Evolutionary conservation across 2,329 filamentous ascomycete genomes (phyloP), one percentile per base, ranked within the genome.

Genomic region (Aspergillus intermedius): DNA sequence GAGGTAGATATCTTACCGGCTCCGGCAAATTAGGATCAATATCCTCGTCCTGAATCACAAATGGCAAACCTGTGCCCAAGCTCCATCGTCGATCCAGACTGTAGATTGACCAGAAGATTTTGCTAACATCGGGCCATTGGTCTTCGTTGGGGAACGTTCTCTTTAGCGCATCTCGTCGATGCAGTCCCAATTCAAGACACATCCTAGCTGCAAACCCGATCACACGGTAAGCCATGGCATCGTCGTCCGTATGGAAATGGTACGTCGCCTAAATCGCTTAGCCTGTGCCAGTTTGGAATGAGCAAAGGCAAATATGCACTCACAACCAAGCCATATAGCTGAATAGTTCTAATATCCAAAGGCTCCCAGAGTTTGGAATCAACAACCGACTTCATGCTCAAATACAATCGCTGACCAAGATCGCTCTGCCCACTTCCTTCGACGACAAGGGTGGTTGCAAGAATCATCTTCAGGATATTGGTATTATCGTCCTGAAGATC

Each of bases 31-130:
- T 79, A 0, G 84, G 81, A 60, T 95, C 90, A 51, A 95, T 88
- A 62, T 95, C 89, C 13, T 87, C 80, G 60, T 95, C 90, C 55
- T 91, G 86, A 32, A 95, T 75, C 2, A 87, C 84, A 70, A 89
- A 95, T 0, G 90, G 90, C 66, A 95, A 78, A 0, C 90, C 90
- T 0, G 88, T 91, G n/a, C 86, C 87, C 58, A 95, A 88, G 54
- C 86, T 89, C 89, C 89, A 95, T 45, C 90, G 78, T 35, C 89
- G 78, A 64, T 95, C 91, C 35, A 95, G 74, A 3, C 90, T 84
- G 61, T 93, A 95, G 15, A 90, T 83, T 1, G 86, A 83, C 91
- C 88, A 96, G 66, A 94, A 95, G 12, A 88, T 80, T 44, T 84
- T 81, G 23, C 87, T 77, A 0, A 86, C 83, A 45, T 81, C 77